Evolutionary conservation across 495 filamentous ascomycete genomes (phyloP), one percentile per base, ranked within the genome.

Genomic region (Stereocaulon alpinum): DNA sequence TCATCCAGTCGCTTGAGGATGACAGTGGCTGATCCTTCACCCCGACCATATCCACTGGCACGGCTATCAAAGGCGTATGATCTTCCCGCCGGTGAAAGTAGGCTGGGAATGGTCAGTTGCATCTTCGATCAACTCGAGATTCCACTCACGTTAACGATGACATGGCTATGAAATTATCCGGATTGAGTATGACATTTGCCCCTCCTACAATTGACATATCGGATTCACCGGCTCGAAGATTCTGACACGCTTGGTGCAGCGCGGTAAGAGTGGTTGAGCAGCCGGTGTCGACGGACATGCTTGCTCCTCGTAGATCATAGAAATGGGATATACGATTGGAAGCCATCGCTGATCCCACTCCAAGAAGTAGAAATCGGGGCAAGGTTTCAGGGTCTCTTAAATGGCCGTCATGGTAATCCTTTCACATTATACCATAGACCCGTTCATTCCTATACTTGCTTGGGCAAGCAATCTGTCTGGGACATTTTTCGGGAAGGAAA

Each of bases 181-280:
- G 49, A 61, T 65, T 59, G 10, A 75, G 43, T 40, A 75, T 72
- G 20, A 75, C 27, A 62, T 77, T 74, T 7, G 71, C 70, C 1
- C 74, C 75, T 17, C 66, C 69, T 3, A 73, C 75, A 55, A 76
- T 66, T 0, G 75, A 76, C 49, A 72, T 71, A 9, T 64, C 64
- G 47, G 73, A 71, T 20, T 80, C 77, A 3, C 76, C 73, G 2
- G 64, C 65, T 18, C 71, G 68, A n/a, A 84, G 66, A 77, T 67
- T 71, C 24, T 77, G 74, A 20, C 69, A 72, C 0, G 77, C 82
- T 12, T 77, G 64, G 64, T 84, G 74, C 6, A 85, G 54, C 0
- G 76, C 77, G 0, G 77, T 62, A 24, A 84, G 66, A 57, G 76
- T 77, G 3, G 75, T 73, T 0, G 75, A 79, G 59, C 82, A 58